Base-by-base conservation (phyloP, 345 rosid species). In the Aquilaria yunnanensis region DNA sequence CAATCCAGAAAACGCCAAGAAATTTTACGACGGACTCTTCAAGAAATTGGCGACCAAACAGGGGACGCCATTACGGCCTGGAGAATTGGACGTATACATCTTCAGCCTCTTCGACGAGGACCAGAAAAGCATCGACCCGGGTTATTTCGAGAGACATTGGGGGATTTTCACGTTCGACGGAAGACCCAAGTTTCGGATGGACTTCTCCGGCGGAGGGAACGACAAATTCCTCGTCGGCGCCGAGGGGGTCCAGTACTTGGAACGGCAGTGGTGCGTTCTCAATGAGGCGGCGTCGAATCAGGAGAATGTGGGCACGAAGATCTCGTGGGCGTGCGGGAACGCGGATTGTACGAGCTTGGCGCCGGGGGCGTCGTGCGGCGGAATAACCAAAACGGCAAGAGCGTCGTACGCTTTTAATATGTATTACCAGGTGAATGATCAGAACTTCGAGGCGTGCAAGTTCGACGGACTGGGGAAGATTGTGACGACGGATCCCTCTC, bases 131-230 rank as follows among this genome's bases (percentile, higher is more conserved):
- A 66, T 85, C 29, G 67, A n/a, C 2, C 97, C 96, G 0, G 99
- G 96, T 4, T 9, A 32, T 2, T 94, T 94, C 54, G 96, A 94
- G 75, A 72, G 97, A 69, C 96, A 88, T 50, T 94, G 99, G 96
- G 99, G 97, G 14, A 81, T 94, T 13, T 94, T 85, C 50, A 53
- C 71, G n/a, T 87, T 67, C 47, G 96, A 94, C 9, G 96, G 96
- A 31, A 64, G 74, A 69, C 90, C 96, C 0, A 90, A 94, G 56
- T 89, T 88, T 49, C 66, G 75, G 1, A 51, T 91, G 59, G 96
- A 94, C 66, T 76, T 91, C 59, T 64, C 86, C 0, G 99, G 93
- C 2, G 54, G 71, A 23, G 85, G 86, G 5, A 66, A 78, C 0
- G 65, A 81, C 52, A 81, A 84, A 53, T 60, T 76, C 75, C 79